Conservation (phyloP, 306 rosid species). For the Ochetophila trinervis region DNA sequence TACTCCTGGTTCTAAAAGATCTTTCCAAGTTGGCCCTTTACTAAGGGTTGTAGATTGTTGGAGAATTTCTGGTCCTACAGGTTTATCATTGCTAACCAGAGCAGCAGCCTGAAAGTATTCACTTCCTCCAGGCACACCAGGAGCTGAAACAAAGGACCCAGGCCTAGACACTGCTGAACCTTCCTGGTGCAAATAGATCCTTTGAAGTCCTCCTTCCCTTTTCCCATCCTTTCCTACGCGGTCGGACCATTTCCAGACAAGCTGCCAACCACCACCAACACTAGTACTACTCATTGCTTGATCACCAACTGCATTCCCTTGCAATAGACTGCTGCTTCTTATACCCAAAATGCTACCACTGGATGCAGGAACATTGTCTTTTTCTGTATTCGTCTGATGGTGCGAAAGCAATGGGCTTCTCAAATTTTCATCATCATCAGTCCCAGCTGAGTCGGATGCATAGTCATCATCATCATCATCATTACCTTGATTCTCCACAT, state of each 20-base stretch:
- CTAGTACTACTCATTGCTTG: constrained; percentile 11
- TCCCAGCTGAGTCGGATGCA: neutral
- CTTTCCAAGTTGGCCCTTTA: constrained; percentile 17
- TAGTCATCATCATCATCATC: constrained; percentile 18
- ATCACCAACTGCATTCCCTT: constrained; percentile 10
- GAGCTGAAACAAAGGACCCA: constrained; percentile 9
- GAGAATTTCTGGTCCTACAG: neutral
- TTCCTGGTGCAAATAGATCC: constrained; percentile 26
- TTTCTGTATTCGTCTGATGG: neutral
- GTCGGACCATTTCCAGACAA: constrained; percentile 24
- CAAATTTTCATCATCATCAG: constrained; percentile 14
- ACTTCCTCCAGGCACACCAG: constrained; percentile 10
- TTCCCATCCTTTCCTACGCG: constrained; percentile 16
- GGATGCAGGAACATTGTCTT: neutral
- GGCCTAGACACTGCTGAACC: neutral
- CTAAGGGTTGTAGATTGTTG: neutral
- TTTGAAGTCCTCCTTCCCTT: constrained; percentile 22
- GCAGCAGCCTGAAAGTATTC: constrained; percentile 13
- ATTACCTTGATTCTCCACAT: constrained; percentile 17
- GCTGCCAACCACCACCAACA: constrained; percentile 32
- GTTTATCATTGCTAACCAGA: neutral
- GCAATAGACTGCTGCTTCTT: constrained; percentile 5
- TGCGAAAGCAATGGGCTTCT: constrained; percentile 25
- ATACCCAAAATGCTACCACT: neutral
- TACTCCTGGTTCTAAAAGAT: constrained; percentile 32